Base-by-base conservation (phyloP, 352 stramenopile genomes). In the Globisporangium mamillatum region DNA sequence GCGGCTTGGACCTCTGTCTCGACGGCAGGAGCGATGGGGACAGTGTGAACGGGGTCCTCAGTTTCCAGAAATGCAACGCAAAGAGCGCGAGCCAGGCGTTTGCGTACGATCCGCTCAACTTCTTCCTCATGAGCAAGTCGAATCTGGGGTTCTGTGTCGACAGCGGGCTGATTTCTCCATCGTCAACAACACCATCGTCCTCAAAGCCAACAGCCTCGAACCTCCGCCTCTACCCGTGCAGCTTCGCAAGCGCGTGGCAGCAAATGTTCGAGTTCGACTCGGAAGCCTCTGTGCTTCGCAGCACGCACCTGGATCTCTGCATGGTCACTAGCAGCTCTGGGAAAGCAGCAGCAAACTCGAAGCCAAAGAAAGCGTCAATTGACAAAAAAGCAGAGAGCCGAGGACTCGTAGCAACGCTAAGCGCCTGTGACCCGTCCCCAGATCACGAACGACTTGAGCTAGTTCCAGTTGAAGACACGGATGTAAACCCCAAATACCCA, bases 61-160 rank as follows among this genome's bases (percentile, higher is more conserved):
- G 4, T 12, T 60, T 68, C 36, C 52, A 46, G 8, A 38, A 34
- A 18, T 70, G 57, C 32, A 36, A 61, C 16, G 12, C 44, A 0
- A 29, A 29, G 27, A n/a, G 52, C 7, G 12, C 32, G 32, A 66
- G 18, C 25, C 65, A 64, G 7, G 48, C 46, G 48, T 70, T 70
- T 41, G 65, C 60, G 8, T 70, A 66, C 24, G 65, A 70, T 3
- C 65, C 65, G 24, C 41, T 57, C 22, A 70, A 64, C 22, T 34
- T 18, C 14, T 65, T 70, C 48, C 20, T 70, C 32, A 44, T 65
- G 65, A 70, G 57, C 57, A 52, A 29, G 41, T 16, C 24, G 4
- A 25, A 32, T 1, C 25, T n/a, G 5, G 57, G 57, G 4, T 24
- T 27, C 14, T 70, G 65, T 24, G 24, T 70, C 57, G 65, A 65